Conservation (phyloP, 208 protist genomes). For the Crithidia mellificae region DNA sequence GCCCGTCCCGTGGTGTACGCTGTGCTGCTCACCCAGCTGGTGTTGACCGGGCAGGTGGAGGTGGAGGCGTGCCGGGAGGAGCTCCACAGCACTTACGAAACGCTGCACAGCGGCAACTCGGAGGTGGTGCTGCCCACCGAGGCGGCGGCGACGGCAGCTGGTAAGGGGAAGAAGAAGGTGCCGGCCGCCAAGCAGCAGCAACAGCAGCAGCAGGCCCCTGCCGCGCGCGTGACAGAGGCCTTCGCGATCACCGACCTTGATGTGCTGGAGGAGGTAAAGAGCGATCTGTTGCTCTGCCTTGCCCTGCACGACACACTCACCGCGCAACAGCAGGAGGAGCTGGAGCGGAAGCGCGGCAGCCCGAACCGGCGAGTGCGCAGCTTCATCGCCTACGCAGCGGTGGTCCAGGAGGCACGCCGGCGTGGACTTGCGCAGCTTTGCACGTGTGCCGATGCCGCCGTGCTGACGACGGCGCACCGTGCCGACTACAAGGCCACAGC, state of each 20-base stretch:
- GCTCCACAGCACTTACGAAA: conserved; percentile 34
- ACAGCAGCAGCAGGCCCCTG: conserved; percentile 15
- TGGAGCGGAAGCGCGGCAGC: conserved; percentile 18
- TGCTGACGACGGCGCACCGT: conserved; percentile 41
- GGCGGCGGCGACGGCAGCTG: background rate
- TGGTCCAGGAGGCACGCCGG: conserved; percentile 12
- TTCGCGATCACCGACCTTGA: conserved; percentile 41
- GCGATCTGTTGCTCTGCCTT: conserved; percentile 71
- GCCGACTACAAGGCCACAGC: conserved; percentile 38
- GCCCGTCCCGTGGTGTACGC: conserved; percentile 33
- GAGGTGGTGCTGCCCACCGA: conserved; percentile 16
- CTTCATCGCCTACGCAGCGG: conserved; percentile 44
- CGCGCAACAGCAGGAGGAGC: conserved; percentile 23
- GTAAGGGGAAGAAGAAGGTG: conserved; percentile 23
- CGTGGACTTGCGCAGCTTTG: conserved; percentile 4
- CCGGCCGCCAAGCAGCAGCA: conserved; percentile 16
- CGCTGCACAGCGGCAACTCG: conserved; percentile 15
- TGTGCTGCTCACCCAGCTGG: conserved; percentile 43
- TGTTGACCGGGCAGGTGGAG: conserved; percentile 36
- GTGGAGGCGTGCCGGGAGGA: conserved; percentile 31
- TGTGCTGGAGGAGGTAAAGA: conserved; percentile 66
- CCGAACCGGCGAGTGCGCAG: conserved; percentile 48
- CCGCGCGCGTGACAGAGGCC: conserved; percentile 16
- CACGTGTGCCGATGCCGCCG: conserved; percentile 45
- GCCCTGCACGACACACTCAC: conserved; percentile 43